Base-by-base conservation (phyloP, 805 yeast species). In the Cyberlindnera americana region DNA sequence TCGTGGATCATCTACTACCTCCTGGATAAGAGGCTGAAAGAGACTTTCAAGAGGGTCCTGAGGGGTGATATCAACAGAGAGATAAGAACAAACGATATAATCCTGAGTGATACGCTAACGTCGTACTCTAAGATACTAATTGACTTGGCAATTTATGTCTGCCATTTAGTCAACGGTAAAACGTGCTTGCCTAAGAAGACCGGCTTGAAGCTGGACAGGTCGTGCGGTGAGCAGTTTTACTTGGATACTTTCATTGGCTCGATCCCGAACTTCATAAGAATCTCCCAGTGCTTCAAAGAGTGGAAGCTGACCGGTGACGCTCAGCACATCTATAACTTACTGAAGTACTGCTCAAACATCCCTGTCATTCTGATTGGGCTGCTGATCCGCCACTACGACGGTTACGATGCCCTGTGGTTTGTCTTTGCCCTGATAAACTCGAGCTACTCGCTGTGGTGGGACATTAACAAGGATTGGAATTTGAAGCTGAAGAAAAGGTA, bases 401-500 rank as follows among this genome's bases (percentile, higher is more conserved):
- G 38, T 8, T 45, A 29, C 34, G 49, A 19, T 3, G 31, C 27
- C 8, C 27, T 62, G 3, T 63, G 66, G 59, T 51, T 59, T 13
- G 43, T 65, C 50, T 65, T 65, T 51, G 78, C 72, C 43, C 54
- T 81, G 1, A 52, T 84, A 29, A 88, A 85, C 57, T 83, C 98
- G 0, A 52, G 77, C 0, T 93, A 84, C 59, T 75, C 95, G 13
- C 84, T 87, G 44, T 65, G 77, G 40, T 93, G 99, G 99, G 99
- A 93, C 60, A 61, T 91, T 11, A 73, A 73, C 36, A 77, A 78
- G 72, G 99, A 93, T 65, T 93, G 99, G 99, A 72, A 73, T 10
- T 53, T 46, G 16, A 30, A 26, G n/a, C 19, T 44, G 15, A 41
- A 46, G 34, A 17, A 15, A 9, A 41, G 31, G 23, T 28, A 39